Evolutionary conservation across 306 rosid genomes (phyloP), one percentile per base, ranked within the genome.

Genomic region (Rosa multiflora): DNA sequence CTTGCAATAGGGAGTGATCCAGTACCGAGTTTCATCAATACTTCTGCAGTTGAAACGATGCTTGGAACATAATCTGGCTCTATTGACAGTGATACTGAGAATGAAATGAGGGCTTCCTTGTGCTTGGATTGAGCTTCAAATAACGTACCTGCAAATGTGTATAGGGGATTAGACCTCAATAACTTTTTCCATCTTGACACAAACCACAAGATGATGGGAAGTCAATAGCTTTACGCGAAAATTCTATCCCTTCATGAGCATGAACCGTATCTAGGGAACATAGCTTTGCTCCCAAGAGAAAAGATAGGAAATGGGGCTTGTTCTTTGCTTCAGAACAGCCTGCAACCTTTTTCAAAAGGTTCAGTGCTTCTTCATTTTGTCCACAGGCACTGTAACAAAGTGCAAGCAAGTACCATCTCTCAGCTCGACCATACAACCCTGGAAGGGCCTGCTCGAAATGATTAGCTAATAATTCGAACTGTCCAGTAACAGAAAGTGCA

Each of bases 351-450:
- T 76, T 87, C 86, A 95, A 81, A 79, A 95, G 90, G 87, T 87
- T 93, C 81, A 91, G 67, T 52, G 99, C 97, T 35, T 78, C 78
- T 85, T 90, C 97, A 35, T 84, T 77, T 18, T 86, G 80, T 72
- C 96, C 97, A 35, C 90, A 91, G 3, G 97, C 98, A 80, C 87
- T 87, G 78, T 89, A 91, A 83, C 98, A 95, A 69, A 95, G 98
- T 77, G 99, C 96, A 63, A 95, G 99, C 79, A 88, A 82, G 87
- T 91, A 91, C 96, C 98, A 93, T 79, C 89, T 88, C 82, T 93
- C 93, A 8, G 89, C 87, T 81, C 99, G 88, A 72, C 74, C 70
- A 55, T 83, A 88, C 42, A 87, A 80, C 56, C 96, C 98, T 0
- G 98, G 98, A 84, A 88, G 88, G 75, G 87, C 80, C 93, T 91